A percentile compares a stretch with the other conserved stretches of the same genome.
Conservation (phyloP, 345 rosid genomes). For the Euphorbia tirucalli region DNA sequence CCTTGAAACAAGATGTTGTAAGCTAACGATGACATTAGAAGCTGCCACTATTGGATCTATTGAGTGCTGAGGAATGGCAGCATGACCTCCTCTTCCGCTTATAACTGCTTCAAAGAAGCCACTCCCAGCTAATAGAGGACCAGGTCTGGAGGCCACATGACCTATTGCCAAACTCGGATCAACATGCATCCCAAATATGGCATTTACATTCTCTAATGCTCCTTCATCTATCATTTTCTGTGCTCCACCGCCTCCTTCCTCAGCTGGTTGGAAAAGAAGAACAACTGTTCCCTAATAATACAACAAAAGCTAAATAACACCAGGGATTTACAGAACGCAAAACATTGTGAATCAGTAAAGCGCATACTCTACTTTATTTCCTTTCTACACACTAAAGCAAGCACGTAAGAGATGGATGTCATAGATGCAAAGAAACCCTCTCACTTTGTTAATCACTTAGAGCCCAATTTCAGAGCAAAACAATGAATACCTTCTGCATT, state of each 20-base stretch:
- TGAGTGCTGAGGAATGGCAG: constrained; percentile 83
- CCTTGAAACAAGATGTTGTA: constrained; percentile 83
- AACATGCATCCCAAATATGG: constrained; percentile 76
- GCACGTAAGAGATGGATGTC: background rate
- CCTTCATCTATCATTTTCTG: constrained; percentile 68
- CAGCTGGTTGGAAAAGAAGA: constrained; percentile 94
- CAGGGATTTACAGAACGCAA: background rate
- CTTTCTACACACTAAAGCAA: background rate
- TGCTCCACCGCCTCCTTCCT: constrained; percentile 94
- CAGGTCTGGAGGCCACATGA: constrained; percentile 54
- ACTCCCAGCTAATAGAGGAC: constrained; percentile 69
- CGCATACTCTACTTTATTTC: background rate
- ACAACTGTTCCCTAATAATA: constrained; percentile 69
- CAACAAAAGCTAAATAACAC: background rate
- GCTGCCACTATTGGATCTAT: constrained; percentile 83
- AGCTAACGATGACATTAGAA: constrained; percentile 69
- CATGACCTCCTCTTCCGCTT: constrained; percentile 86
- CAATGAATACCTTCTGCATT: background rate
- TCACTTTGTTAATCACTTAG: background rate
- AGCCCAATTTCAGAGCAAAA: background rate
- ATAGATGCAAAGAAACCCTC: background rate
- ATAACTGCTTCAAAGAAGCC: constrained; percentile 78
- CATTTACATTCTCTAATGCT: constrained; percentile 63
- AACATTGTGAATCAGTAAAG: background rate
- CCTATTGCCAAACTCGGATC: constrained; percentile 40